Evolutionary conservation across 192 early-diverging fungal species (phyloP).

Genomic region (Coemansia sp.): DNA sequence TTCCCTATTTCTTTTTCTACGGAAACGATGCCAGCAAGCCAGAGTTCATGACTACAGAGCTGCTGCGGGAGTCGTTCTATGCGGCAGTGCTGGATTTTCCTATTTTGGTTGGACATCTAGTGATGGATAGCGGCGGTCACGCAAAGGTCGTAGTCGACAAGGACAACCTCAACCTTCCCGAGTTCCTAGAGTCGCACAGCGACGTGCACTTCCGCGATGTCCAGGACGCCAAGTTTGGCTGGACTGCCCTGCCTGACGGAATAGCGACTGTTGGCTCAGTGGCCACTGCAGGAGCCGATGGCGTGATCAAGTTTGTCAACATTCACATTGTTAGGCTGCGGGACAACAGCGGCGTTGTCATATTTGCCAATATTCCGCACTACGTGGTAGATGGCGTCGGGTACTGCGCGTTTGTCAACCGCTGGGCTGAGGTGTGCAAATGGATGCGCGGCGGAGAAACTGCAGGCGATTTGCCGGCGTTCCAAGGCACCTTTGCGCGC

Average conservation of each 20-base stretch:
- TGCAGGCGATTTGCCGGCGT: no score
- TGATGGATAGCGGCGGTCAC: neutral
- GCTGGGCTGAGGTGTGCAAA: constrained; percentile 6
- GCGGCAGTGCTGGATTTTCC: no score
- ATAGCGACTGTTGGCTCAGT: neutral
- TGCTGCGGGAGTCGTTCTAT: constrained; percentile 2
- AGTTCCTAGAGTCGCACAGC: no score
- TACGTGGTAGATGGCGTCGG: constrained; percentile 22
- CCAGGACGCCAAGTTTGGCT: constrained; percentile 3
- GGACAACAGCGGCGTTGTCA: constrained; percentile 21
- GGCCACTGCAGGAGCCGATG: neutral
- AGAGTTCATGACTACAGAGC: constrained; percentile 23
- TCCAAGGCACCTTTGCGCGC: no score
- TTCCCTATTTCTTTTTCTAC: constrained; percentile 12
- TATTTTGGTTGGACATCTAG: no score
- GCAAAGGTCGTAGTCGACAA: neutral
- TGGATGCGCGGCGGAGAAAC: no score
- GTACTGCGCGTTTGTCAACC: no score
- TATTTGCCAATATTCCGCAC: constrained; percentile 22
- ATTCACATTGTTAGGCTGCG: constrained; percentile 11
- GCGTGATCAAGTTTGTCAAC: constrained; percentile 13
- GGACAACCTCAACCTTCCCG: no score
- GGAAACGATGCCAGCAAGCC: no score
- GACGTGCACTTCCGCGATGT: constrained; percentile 8
- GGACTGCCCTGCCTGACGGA: constrained; percentile 2